Base-by-base conservation (phyloP, 169 alveolate species). In the Plasmodium knowlesi region DNA sequence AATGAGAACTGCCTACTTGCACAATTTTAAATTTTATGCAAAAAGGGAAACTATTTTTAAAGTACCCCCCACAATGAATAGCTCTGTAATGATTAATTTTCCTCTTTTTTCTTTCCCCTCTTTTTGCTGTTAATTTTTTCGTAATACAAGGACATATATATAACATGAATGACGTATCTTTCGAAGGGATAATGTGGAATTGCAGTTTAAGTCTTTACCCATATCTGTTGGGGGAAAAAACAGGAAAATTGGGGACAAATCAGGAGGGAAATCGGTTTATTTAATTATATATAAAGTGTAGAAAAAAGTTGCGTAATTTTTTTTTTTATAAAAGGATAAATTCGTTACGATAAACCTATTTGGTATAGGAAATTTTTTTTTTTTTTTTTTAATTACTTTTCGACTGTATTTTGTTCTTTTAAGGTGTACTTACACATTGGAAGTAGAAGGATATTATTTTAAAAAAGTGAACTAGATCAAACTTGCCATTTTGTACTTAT, bases 361-460 rank as follows among this genome's bases (percentile, higher is more conserved):
- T 81, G 37, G 67, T 34, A 78, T 16, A n/a, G 67, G 30, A 46
- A 46, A 4, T n/a, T 0, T 39, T 41, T n/a, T 81, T 19, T 43
- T 5, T 41, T 39, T 81, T 81, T 43, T 43, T 0, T 46, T 46
- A 46, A 46, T 46, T 50, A 14, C 19, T 50, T 50, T 14, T 50
- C 61, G 8, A 50, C 61, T 14, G 61, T 50, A 50, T 82, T 28
- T 30, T 30, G 37, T 53, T 30, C 61, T 8, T 57, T 82, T 82
- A 50, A 50, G 89, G 89, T 82, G 89, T 82, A 82, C 41, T 54
- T 82, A 82, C 78, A 82, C 74, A 53, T 54, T 5, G 39, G 78
- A 54, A 10, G 4, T 28, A 28, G 16, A 19, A 71, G 50, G 76
- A 25, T 41, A 71, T 16, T 70, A 54, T 50, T 41, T 54, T 82